These are phyloP conservation scores for Suillus placidus DNA, from an alignment of 768 basidiomycete species.

Conservation along the genomic window DNA sequence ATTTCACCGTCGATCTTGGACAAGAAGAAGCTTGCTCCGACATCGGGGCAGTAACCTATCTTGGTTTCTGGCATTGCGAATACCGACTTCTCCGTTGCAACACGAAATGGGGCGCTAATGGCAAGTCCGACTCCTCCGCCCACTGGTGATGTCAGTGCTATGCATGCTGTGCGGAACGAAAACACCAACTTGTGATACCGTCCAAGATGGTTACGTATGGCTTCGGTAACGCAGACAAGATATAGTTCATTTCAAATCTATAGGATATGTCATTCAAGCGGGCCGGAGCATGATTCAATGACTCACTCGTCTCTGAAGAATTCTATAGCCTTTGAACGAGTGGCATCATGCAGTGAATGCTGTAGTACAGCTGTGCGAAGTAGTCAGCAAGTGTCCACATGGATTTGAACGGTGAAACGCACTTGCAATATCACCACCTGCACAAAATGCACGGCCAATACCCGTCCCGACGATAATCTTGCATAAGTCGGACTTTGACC, in stretches of 20 bases:
- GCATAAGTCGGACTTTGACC: conserved; percentile 71
- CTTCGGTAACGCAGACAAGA: conserved; percentile 70
- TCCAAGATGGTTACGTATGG: conserved; percentile 93
- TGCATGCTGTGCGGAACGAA: conserved; percentile 15
- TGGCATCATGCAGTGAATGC: conserved; percentile 51
- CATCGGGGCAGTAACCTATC: conserved; percentile 90
- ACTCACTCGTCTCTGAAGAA: conserved; percentile 92
- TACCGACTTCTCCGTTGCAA: conserved; percentile 89
- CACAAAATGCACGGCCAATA: conserved; percentile 80
- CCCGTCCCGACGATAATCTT: conserved; percentile 75
- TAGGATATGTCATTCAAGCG: conserved; percentile 15
- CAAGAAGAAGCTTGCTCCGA: conserved; percentile 89
- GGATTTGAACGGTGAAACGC: conserved; percentile 33
- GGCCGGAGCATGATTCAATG: conserved; percentile 12
- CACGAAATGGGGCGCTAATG: conserved; percentile 82
- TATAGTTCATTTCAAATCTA: conserved; percentile 82
- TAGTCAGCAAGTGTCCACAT: conserved; percentile 11
- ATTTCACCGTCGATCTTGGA: conserved; percentile 88
- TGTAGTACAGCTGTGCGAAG: conserved; percentile 53
- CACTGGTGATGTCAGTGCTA: conserved; percentile 52
- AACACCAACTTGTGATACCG: conserved; percentile 80
- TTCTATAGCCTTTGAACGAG: conserved; percentile 66
- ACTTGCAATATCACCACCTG: conserved; percentile 94
- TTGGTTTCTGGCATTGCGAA: conserved; percentile 98
- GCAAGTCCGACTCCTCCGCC: conserved; percentile 94